Conservation (phyloP, 371 early-diverging fungal species). For the Fennellomyces sp. region DNA sequence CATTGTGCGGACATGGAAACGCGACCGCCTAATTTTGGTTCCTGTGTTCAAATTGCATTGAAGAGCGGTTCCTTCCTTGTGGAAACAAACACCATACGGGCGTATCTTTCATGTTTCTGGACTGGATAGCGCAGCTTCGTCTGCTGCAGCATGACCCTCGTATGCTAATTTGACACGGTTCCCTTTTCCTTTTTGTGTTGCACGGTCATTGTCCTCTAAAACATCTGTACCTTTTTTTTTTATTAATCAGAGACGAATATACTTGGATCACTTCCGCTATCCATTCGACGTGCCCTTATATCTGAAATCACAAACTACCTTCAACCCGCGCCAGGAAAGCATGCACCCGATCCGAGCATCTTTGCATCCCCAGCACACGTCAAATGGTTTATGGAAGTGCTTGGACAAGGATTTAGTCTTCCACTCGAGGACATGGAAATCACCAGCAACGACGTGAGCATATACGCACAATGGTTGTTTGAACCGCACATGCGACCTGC, state of each 20-base stretch:
- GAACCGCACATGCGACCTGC: constrained; percentile 64
- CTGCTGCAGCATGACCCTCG: constrained; percentile 72
- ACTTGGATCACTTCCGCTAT: constrained; percentile 65
- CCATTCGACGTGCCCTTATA: constrained; percentile 62
- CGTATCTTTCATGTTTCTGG: constrained; percentile 62
- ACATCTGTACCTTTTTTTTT: neutral
- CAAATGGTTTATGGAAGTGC: constrained; percentile 82
- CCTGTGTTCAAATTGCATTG: neutral
- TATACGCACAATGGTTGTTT: constrained; percentile 79
- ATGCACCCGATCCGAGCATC: constrained; percentile 51
- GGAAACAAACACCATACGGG: neutral
- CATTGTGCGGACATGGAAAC: too few species aligned
- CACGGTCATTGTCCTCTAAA: neutral
- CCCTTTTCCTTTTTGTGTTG: constrained; percentile 1
- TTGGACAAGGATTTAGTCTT: constrained; percentile 81
- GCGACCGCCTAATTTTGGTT: too few species aligned
- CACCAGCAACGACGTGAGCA: constrained; percentile 66
- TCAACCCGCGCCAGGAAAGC: constrained; percentile 42
- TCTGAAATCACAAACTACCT: constrained; percentile 65
- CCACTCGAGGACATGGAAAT: constrained; percentile 77
- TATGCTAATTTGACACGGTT: constrained; percentile 25
- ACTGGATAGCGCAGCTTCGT: constrained; percentile 69
- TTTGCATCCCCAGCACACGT: constrained; percentile 75
- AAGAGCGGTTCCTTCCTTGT: neutral
- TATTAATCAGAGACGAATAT: constrained; percentile 64